These are phyloP conservation scores for Eimeria sp. DNA, from an alignment of 169 alveolate genomes.

Conservation along the genomic window DNA sequence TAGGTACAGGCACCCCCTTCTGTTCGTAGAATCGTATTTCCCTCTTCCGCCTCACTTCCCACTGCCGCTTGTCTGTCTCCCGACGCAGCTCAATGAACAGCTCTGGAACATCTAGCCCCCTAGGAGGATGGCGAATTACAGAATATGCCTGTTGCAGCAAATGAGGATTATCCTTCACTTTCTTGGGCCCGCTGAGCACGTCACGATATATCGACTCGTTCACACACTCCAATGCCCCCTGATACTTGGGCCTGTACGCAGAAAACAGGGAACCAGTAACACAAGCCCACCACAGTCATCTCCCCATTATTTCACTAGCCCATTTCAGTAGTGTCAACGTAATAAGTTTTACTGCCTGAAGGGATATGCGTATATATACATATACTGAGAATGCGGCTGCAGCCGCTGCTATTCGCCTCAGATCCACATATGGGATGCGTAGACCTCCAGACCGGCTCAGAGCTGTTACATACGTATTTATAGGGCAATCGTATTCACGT, in stretches of 20 bases:
- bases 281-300: background rate
- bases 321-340: background rate
- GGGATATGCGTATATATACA: background rate
- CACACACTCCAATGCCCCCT: constrained; percentile 41
- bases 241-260: constrained; percentile 41
- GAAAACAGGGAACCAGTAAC: background rate
- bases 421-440: no score
- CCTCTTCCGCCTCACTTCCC: constrained; percentile 8
- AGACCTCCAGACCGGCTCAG: no score
- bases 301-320: background rate
- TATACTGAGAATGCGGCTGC: no score
- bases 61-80: constrained; percentile 6
- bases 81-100: constrained; percentile 44
- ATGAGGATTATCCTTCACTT: background rate
- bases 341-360: background rate
- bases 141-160: constrained; percentile 19
- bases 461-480: no score
- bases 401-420: no score
- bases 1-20: constrained; percentile 35
- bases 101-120: background rate
- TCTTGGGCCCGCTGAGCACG: constrained; percentile 43
- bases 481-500: no score
- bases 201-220: constrained; percentile 23
- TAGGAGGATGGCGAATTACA: background rate
- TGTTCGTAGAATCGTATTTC: background rate